Evolutionary conservation across 208 protist genomes (phyloP), one percentile per base, ranked within the genome.

Genomic region (Trypanosoma brucei): DNA sequence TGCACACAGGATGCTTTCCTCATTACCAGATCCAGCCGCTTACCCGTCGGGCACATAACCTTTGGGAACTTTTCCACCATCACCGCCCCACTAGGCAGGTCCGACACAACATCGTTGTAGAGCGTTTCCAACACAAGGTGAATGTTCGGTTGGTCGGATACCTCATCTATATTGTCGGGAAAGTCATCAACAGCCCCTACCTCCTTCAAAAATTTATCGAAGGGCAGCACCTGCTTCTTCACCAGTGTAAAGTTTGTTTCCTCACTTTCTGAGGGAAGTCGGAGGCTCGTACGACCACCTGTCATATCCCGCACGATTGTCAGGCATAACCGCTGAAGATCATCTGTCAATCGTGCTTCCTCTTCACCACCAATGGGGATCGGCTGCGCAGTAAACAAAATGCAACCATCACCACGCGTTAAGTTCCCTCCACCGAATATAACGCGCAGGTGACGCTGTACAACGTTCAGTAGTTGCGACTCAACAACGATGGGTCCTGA

Each of bases 401-500:
- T 69, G 72, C 83, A 92, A 9, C 84, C 91, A 62, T 96, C 86
- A 38, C 86, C 87, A 45, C 86, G 86, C 31, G 69, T 83, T 44
- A 71, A 66, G 39, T 84, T 71, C 36, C 91, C 68, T 31, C 70
- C 30, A 33, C 83, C 81, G 74, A 88, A 91, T 51, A 78, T 73
- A 0, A 88, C 62, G 39, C 89, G 83, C 38, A 96, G 65, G 65
- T 93, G 83, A n/a, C 91, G 87, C 76, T 92, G 85, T n/a, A 85
- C 87, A 45, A 78, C 79, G 67, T 84, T 93, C 62, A 79, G 62
- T 11, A 96, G 66, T 58, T 91, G 87, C 11, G 86, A 86, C 72
- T 96, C 83, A 0, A 91, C 65, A 3, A 84, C 89, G 0, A 93
- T 73, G 54, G 87, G 65, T 36, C 80, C 78, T 11, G 72, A 49